Conservation (phyloP, 306 rosid species). For the Lagenaria siceraria region DNA sequence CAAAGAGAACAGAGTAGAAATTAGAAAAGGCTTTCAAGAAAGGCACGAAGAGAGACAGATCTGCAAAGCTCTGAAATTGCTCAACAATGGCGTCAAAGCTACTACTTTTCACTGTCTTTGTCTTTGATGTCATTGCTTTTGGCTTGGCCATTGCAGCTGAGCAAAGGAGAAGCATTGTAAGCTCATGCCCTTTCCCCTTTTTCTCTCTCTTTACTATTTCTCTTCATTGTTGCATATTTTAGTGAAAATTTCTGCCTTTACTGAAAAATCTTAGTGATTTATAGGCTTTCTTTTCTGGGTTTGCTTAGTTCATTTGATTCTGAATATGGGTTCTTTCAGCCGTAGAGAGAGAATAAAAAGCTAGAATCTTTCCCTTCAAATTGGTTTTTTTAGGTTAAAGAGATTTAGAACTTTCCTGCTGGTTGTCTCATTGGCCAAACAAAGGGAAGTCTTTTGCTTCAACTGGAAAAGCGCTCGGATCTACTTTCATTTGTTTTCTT, state of each 20-base stretch:
- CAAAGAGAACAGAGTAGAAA: not conserved
- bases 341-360: not conserved
- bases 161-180: constrained; percentile 11
- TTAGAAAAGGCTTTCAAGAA: not conserved
- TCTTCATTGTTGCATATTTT: not conserved
- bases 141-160: constrained; percentile 11
- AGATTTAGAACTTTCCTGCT: not conserved
- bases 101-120: not conserved
- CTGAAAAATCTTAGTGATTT: not conserved
- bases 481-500: not conserved
- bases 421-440: not conserved
- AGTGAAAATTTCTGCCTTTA: not conserved
- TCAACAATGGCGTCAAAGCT: constrained; percentile 8
- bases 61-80: not conserved
- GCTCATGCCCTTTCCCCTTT: not conserved
- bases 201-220: not conserved
- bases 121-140: constrained; percentile 9
- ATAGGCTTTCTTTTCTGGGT: not conserved
- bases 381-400: not conserved
- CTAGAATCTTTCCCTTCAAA: not conserved
- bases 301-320: not conserved
- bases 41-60: not conserved
- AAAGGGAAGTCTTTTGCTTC: not conserved
- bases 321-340: not conserved
- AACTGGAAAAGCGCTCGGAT: not conserved